Evolutionary conservation across 139 green algal genomes (phyloP).

Genomic region (Chlorokybus atmophyticus): DNA sequence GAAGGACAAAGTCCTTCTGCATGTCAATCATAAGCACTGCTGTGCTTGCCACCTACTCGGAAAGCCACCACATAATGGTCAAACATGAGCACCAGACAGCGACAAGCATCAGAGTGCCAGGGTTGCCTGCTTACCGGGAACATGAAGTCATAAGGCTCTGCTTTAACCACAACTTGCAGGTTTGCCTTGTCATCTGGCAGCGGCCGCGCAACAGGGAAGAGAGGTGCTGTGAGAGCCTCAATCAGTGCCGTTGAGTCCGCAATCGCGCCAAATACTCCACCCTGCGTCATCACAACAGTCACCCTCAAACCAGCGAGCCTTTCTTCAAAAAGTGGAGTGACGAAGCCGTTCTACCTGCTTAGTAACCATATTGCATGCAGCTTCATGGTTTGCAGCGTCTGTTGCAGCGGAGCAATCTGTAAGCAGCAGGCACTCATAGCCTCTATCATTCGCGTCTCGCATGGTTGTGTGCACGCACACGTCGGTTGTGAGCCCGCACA

Average conservation of each 20-base stretch:
- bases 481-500: conserved; percentile 17
- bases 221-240: not conserved
- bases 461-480: conserved; percentile 18
- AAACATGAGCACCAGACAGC: not conserved
- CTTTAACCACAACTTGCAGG: not conserved
- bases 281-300: not conserved
- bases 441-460: conserved; percentile 25
- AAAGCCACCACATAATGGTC: no score
- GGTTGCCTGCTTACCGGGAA: not conserved
- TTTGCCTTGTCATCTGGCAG: not conserved
- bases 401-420: conserved; percentile 21
- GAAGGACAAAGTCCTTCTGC: conserved; percentile 45
- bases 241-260: not conserved
- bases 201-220: not conserved
- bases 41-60: conserved; percentile 3
- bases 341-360: not conserved
- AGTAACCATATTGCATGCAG: not conserved
- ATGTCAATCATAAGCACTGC: conserved; percentile 60
- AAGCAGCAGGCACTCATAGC: conserved; percentile 13
- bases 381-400: conserved; percentile 11
- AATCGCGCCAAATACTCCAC: not conserved
- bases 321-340: not conserved
- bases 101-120: not conserved
- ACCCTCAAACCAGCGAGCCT: not conserved
- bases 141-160: not conserved